These are phyloP conservation scores for Mycena vulgaris DNA, from an alignment of 768 basidiomycete genomes.

Conservation along the genomic window DNA sequence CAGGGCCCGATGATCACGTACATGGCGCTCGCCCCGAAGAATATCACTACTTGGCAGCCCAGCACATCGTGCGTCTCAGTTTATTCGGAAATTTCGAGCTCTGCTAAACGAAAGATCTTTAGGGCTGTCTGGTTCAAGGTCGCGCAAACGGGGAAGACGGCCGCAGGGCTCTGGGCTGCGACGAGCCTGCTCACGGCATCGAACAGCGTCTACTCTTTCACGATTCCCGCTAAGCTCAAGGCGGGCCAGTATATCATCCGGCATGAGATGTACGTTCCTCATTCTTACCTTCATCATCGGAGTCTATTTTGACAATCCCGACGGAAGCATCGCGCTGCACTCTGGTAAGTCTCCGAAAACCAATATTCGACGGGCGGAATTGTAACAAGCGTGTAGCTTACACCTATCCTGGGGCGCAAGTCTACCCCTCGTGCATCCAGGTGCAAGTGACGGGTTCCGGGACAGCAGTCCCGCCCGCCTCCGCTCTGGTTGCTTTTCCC, in stretches of 20 bases:
- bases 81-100: not conserved
- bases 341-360: not conserved
- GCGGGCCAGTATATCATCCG: constrained; percentile 66
- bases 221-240: constrained; percentile 61
- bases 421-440: constrained; percentile 65
- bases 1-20: constrained; percentile 64
- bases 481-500: constrained; percentile 65
- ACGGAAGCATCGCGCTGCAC: constrained; percentile 15
- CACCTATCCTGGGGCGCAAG: constrained; percentile 59
- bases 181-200: constrained; percentile 55
- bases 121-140: constrained; percentile 69
- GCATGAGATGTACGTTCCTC: constrained; percentile 58
- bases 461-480: constrained; percentile 52
- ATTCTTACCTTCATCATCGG: not conserved
- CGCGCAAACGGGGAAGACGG: constrained; percentile 60
- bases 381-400: constrained; percentile 45
- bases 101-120: not conserved
- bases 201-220: constrained; percentile 63
- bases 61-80: constrained; percentile 51
- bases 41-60: constrained; percentile 61
- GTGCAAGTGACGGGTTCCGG: constrained; percentile 63
- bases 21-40: constrained; percentile 61
- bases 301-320: too few relatives aligned
- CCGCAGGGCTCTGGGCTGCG: constrained; percentile 62
- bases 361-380: not conserved